Conservation (phyloP, 129 eudicot species). For the Helianthus tuberosus region DNA sequence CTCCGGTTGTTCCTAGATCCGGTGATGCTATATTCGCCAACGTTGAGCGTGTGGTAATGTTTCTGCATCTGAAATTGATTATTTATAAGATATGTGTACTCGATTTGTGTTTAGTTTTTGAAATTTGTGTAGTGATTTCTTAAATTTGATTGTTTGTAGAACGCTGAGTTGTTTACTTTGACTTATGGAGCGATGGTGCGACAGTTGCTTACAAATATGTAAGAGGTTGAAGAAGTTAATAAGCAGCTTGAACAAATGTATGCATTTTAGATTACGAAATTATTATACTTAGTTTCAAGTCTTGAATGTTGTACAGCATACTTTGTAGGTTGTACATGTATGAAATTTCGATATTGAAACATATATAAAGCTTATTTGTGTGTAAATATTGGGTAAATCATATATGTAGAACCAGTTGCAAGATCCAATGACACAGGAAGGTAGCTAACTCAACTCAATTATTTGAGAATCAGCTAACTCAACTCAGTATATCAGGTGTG, state of each 20-base stretch:
- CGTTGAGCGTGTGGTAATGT: slow-evolving; percentile 80
- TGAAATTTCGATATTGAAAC: no score
- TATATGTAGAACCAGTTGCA: no score
- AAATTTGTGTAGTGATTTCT: no score
- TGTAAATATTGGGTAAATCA: no score
- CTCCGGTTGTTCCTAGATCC: slow-evolving; percentile 77
- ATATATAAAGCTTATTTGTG: no score
- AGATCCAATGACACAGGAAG: no score
- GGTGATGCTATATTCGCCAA: slow-evolving; percentile 94
- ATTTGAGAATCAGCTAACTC: no score
- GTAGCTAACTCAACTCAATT: no score
- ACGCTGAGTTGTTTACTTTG: slow-evolving; percentile 86
- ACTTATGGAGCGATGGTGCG: slow-evolving; percentile 96
- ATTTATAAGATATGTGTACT: not conserved
- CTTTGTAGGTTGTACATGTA: no score
- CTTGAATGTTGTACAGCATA: no score
- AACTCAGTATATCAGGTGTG: no score
- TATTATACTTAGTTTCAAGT: not conserved
- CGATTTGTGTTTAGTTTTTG: no score
- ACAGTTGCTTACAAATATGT: slow-evolving; percentile 91
- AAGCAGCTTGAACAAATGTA: slow-evolving; percentile 99
- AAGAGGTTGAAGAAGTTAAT: slow-evolving; percentile 96
- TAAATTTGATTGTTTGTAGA: slow-evolving; percentile 41
- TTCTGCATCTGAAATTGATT: not conserved
- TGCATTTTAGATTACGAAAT: not conserved